Evolutionary conservation across 805 yeast genomes (phyloP).

Genomic region (Jamesozyma jinghongensis): DNA sequence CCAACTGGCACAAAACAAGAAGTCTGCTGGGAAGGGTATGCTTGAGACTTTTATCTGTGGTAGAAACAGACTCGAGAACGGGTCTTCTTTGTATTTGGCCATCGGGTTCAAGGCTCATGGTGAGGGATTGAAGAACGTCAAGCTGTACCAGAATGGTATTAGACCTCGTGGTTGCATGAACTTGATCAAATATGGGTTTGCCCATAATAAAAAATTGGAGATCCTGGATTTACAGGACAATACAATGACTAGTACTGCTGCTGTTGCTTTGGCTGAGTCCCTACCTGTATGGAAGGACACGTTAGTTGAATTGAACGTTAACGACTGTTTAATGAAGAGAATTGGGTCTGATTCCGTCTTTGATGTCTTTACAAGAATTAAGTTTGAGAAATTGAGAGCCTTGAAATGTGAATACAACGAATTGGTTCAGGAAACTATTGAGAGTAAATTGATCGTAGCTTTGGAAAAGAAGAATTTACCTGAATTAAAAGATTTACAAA

Average conservation of each 20-base stretch:
- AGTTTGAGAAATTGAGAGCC: conserved; percentile 38
- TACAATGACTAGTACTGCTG: conserved; percentile 70
- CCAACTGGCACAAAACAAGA: conserved; percentile 58
- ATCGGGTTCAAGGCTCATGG: conserved; percentile 76
- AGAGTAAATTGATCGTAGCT: conserved; percentile 37
- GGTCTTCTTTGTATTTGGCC: conserved; percentile 78
- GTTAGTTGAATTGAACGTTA: conserved; percentile 70
- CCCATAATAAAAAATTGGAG: conserved; percentile 48
- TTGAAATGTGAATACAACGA: conserved; percentile 86
- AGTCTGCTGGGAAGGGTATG: conserved; percentile 32
- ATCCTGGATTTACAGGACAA: conserved; percentile 88
- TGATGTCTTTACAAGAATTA: conserved; percentile 38
- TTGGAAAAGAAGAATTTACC: conserved; percentile 51
- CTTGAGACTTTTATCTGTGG: conserved; percentile 91
- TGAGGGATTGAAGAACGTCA: conserved; percentile 54
- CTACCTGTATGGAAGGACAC: conserved; percentile 52
- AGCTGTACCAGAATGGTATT: conserved; percentile 92
- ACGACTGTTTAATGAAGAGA: conserved; percentile 79
- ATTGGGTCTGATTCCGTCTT: conserved; percentile 58
- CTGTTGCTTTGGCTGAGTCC: conserved; percentile 52
- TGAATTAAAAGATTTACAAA: conserved; percentile 56
- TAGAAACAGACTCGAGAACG: conserved; percentile 93
- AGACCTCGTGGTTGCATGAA: conserved; percentile 85
- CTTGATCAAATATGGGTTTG: conserved; percentile 64
- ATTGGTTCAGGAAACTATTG: conserved; percentile 57